Evolutionary conservation across 2,329 filamentous ascomycete genomes (phyloP), one percentile per base, ranked within the genome.

Genomic region (Apiospora malaysiana): DNA sequence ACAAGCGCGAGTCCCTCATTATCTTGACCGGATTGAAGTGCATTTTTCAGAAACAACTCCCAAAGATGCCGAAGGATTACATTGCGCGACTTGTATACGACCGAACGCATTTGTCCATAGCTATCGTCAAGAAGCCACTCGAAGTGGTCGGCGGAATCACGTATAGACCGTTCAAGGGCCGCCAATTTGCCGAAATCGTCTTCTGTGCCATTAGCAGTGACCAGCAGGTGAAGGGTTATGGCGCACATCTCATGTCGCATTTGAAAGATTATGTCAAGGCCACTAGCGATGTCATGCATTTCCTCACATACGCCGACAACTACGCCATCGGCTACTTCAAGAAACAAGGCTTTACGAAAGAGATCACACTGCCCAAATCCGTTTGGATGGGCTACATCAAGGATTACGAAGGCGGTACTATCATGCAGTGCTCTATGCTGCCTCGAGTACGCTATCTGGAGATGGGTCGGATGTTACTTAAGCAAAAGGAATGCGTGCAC

Each of bases 371-470:
- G 0, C 93, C 96, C 71, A 93, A 91, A 77, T 91, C 92, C 2
- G 91, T 94, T 4, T 99, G 96, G 96, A 98, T 98, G 96, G 96
- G 96, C 2, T 99, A 98, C 78, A 99, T 99, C 85, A 99, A 99
- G 80, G 96, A 99, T 80, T 99, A 99, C 81, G 96, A 99, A 82
- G 96, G 96, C 71, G 96, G 96, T 71, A 99, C 96, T 0, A 97
- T 99, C 73, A 99, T 99, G 96, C 96, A 99, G 83, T 99, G 96
- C 79, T 94, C 93, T 69, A 98, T 99, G 96, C 88, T 99, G 25
- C 95, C 95, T 9, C 93, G 93, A 73, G 94, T 98, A 70, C 93
- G 96, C 68, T 99, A 99, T 82, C 91, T 99, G 7, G 95, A 99
- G 81, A 90, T 91, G 78, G 93, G 94, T 3, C 92, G 95, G 73